Evolutionary conservation across 169 alveolate species (phyloP).

Genomic region (Babesia sp.): DNA sequence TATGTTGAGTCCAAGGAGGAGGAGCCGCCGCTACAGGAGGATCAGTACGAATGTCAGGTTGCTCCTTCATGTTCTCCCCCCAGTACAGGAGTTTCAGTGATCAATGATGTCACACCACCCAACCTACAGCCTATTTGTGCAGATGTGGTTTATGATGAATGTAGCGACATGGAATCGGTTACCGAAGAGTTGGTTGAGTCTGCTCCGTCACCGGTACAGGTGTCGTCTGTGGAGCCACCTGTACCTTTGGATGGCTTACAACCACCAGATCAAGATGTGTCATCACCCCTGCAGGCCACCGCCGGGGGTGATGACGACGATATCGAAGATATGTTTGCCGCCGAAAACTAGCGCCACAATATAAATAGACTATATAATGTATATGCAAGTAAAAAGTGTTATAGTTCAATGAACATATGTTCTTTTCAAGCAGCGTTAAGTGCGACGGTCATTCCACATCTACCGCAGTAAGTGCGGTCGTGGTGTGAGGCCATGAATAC

Average conservation of each 20-base stretch:
- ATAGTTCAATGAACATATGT: neutral
- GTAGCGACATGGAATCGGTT: slow-evolving; percentile 17
- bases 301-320: slow-evolving; percentile 32
- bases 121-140: neutral
- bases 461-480: slow-evolving; percentile 98
- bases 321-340: slow-evolving; percentile 56
- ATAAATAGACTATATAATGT: too few relatives aligned
- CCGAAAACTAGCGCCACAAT: slow-evolving; percentile 1
- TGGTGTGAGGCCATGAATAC: slow-evolving; percentile 98
- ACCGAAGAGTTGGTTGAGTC: neutral
- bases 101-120: too few relatives aligned
- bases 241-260: neutral
- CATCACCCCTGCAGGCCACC: neutral
- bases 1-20: slow-evolving; percentile 30
- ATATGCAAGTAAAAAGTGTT: neutral
- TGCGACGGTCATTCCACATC: slow-evolving; percentile 92
- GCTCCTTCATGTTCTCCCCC: too few relatives aligned
- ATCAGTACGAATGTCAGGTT: too few relatives aligned
- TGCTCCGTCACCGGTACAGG: neutral
- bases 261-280: slow-evolving; percentile 3
- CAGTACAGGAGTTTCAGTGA: too few relatives aligned
- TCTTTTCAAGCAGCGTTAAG: slow-evolving; percentile 53
- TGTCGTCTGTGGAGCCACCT: neutral
- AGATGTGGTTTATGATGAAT: slow-evolving; percentile 1
- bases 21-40: too few relatives aligned